phyloP scores from a whole-genome alignment of 139 green algal genomes.

The Chlamydomonas asymmetrica region DNA sequence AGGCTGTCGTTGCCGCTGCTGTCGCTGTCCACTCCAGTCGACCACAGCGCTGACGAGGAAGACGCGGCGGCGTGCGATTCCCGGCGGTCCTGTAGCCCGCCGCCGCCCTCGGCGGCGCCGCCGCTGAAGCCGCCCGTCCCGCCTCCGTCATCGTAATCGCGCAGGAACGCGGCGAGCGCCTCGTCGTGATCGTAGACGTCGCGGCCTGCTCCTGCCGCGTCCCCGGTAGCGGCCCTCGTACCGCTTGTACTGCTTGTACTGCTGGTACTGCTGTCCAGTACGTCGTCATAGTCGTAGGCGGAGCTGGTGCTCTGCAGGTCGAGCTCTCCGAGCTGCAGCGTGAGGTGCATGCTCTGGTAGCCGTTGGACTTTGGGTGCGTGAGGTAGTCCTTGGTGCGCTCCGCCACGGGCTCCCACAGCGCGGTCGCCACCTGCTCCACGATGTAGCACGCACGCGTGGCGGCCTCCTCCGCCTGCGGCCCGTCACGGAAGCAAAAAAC shows the following conservation, averaged over 20 bases:
- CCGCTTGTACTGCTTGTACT: not conserved
- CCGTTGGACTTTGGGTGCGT: slow-evolving; percentile 83
- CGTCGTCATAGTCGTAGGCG: not conserved
- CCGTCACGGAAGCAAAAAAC: too few relatives aligned
- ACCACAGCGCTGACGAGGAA: not conserved
- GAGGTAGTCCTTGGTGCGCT: slow-evolving; percentile 91
- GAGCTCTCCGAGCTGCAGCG: slow-evolving; percentile 49
- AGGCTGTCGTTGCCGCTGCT: not conserved
- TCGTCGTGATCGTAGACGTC: not conserved
- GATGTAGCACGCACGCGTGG: slow-evolving; percentile 75
- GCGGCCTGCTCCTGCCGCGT: too few relatives aligned
- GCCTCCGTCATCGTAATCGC: not conserved
- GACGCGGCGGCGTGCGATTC: not conserved
- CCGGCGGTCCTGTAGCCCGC: too few relatives aligned
- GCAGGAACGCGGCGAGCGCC: not conserved
- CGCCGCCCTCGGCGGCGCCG: too few relatives aligned
- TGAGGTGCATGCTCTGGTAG: slow-evolving; percentile 89
- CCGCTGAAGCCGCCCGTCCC: not conserved
- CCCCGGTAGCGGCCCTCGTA: too few relatives aligned
- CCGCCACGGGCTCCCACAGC: slow-evolving; percentile 70
- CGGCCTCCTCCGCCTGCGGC: slow-evolving; percentile 38
- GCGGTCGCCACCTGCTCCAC: slow-evolving; percentile 61
- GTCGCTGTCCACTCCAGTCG: too few relatives aligned
- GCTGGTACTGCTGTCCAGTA: not conserved
- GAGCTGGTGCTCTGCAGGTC: slow-evolving; percentile 7